phyloP scores from a whole-genome alignment of 192 early-diverging fungal genomes.

The Lobosporangium transversale region DNA sequence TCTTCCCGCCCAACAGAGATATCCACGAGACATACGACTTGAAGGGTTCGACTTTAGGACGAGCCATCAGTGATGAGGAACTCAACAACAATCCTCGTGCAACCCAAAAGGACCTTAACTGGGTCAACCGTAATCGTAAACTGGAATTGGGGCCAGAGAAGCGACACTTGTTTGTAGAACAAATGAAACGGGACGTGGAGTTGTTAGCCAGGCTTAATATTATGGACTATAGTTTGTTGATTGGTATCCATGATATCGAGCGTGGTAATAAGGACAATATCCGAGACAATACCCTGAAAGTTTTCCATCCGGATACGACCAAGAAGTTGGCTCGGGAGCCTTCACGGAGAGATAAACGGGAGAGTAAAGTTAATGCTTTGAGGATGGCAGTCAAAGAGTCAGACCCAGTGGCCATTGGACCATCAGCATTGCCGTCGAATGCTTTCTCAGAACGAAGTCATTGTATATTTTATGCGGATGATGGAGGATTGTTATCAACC shows the following conservation, averaged over 20 bases:
- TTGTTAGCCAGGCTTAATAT: constrained; percentile 83
- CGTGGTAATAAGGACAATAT: constrained; percentile 90
- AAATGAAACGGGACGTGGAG: constrained; percentile 88
- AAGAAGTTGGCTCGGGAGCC: constrained; percentile 54
- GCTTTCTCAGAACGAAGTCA: constrained; percentile 70
- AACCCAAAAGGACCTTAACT: constrained; percentile 97
- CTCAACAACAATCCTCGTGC: constrained; percentile 83
- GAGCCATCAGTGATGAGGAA: constrained; percentile 82
- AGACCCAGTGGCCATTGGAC: constrained; percentile 68
- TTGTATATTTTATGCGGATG: constrained; percentile 90
- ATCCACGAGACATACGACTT: constrained; percentile 97
- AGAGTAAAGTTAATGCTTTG: constrained; percentile 65
- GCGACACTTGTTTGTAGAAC: constrained; percentile 79
- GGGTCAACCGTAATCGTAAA: constrained; percentile 78
- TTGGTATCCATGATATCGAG: constrained; percentile 90
- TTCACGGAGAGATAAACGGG: constrained; percentile 57
- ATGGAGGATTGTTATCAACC: constrained; percentile 88
- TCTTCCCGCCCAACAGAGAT: constrained; percentile 96
- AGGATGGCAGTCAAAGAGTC: constrained; percentile 64
- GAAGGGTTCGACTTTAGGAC: constrained; percentile 93
- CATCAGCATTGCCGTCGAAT: constrained; percentile 65
- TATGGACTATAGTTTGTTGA: constrained; percentile 98
- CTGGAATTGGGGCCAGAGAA: constrained; percentile 88
- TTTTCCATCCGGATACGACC: constrained; percentile 71
- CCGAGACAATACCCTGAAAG: constrained; percentile 89